Conservation (phyloP, 495 filamentous ascomycete species). For the Xylaria longipes region DNA sequence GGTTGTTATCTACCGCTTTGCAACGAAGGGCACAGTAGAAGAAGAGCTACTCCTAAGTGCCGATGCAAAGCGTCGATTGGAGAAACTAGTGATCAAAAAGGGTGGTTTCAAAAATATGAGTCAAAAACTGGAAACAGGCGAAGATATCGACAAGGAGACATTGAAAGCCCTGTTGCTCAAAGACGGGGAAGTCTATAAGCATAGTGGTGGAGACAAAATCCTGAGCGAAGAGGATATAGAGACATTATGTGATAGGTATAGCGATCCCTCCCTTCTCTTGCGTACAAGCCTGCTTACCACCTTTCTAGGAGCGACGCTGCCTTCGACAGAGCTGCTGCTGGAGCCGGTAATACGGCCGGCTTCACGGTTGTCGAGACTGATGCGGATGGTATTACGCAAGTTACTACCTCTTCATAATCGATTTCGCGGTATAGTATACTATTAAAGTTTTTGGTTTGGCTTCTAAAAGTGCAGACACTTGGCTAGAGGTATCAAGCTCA, state of each 20-base stretch:
- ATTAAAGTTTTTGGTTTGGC: neutral
- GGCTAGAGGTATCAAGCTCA: conserved; percentile 16
- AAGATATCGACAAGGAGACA: conserved; percentile 63
- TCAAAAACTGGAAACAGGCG: conserved; percentile 58
- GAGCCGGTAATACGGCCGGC: conserved; percentile 63
- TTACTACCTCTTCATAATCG: conserved; percentile 27
- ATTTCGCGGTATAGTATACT: neutral
- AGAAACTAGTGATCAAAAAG: conserved; percentile 95
- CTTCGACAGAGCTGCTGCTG: conserved; percentile 79
- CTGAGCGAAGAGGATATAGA: conserved; percentile 79
- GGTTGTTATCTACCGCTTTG: conserved; percentile 93
- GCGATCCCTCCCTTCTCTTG: neutral
- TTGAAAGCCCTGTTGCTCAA: conserved; percentile 65
- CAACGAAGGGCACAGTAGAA: conserved; percentile 92
- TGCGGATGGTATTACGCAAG: conserved; percentile 49
- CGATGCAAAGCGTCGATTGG: conserved; percentile 90
- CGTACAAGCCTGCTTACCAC: conserved; percentile 18
- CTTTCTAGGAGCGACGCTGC: conserved; percentile 76
- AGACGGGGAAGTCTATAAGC: conserved; percentile 68
- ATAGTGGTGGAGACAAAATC: conserved; percentile 63
- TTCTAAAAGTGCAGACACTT: conserved; percentile 4
- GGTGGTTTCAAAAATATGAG: conserved; percentile 73
- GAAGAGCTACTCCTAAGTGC: conserved; percentile 86
- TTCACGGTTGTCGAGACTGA: conserved; percentile 75
- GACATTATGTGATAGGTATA: conserved; percentile 70